Conservation (phyloP, 2,329 filamentous ascomycete genomes). For the Elsinoe necatrix region DNA sequence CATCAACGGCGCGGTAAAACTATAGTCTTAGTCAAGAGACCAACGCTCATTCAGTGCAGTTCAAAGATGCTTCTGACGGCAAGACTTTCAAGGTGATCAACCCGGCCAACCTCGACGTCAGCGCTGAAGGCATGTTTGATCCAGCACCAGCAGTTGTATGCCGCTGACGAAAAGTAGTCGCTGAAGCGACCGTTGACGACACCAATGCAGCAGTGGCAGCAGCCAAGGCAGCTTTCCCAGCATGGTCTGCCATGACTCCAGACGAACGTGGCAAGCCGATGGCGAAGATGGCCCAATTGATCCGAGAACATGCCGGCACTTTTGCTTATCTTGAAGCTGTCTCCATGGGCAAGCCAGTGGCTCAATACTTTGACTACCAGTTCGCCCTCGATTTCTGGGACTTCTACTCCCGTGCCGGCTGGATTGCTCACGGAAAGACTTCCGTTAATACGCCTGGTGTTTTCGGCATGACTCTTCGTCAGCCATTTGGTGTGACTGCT, state of each 20-base stretch:
- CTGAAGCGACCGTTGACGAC: conserved; percentile 39
- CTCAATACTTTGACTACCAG: conserved; percentile 32
- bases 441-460: conserved; percentile 43
- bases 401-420: conserved; percentile 38
- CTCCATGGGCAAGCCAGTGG: conserved; percentile 40
- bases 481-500: conserved; percentile 47
- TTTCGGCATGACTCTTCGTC: conserved; percentile 38
- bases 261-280: conserved; percentile 36
- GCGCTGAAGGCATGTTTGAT: conserved; percentile 29
- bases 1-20: conserved; percentile 42
- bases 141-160: background rate
- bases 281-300: conserved; percentile 39
- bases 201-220: conserved; percentile 37
- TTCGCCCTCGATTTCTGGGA: conserved; percentile 33
- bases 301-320: conserved; percentile 35
- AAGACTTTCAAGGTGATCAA: conserved; percentile 41
- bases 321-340: conserved; percentile 40
- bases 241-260: conserved; percentile 38
- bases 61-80: conserved; percentile 39
- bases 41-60: conserved; percentile 22
- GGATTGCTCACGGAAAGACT: conserved; percentile 36
- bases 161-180: conserved; percentile 25
- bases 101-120: conserved; percentile 34
- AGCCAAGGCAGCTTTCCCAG: conserved; percentile 38
- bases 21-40: background rate